phyloP scores from a whole-genome alignment of 192 early-diverging fungal species.

The Diversispora epigaea region DNA sequence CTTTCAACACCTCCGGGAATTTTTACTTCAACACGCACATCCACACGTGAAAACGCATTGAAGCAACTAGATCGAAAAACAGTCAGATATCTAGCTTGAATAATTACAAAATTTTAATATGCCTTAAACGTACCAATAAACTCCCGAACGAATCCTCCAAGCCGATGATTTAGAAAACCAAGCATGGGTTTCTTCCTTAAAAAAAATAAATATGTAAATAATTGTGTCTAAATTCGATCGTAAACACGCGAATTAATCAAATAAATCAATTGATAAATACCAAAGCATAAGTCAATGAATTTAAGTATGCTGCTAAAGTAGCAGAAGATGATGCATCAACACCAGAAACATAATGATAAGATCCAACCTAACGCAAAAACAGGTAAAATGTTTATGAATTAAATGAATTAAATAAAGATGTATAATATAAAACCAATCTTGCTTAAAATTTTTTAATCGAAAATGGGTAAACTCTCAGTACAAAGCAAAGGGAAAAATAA shows the following conservation, averaged over 20 bases:
- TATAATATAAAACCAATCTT: too few species aligned
- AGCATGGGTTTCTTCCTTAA: constrained; percentile 62
- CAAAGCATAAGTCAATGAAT: constrained; percentile 89
- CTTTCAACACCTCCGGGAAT: constrained; percentile 98
- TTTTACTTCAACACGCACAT: constrained; percentile 96
- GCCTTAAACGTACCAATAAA: constrained; percentile 54
- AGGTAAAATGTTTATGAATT: constrained; percentile 16
- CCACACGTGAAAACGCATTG: constrained; percentile 95
- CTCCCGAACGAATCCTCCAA: constrained; percentile 64
- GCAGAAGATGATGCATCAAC: constrained; percentile 92
- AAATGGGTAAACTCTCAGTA: background rate
- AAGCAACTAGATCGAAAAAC: constrained; percentile 69
- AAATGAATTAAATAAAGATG: constrained; percentile 13
- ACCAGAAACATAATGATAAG: constrained; percentile 77
- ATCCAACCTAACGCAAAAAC: constrained; percentile 68
- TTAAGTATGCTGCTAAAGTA: constrained; percentile 95
- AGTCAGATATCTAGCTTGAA: background rate
- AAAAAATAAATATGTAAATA: background rate
- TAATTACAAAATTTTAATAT: background rate
- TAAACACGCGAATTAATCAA: background rate
- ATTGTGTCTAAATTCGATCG: background rate
- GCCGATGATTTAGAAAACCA: constrained; percentile 63
- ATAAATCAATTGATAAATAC: constrained; percentile 42
- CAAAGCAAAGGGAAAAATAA: background rate
- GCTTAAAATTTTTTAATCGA: too few species aligned